These are phyloP conservation scores for Neoscytalidium dimidiatum DNA, from an alignment of 2,329 filamentous ascomycete species.

Conservation along the genomic window DNA sequence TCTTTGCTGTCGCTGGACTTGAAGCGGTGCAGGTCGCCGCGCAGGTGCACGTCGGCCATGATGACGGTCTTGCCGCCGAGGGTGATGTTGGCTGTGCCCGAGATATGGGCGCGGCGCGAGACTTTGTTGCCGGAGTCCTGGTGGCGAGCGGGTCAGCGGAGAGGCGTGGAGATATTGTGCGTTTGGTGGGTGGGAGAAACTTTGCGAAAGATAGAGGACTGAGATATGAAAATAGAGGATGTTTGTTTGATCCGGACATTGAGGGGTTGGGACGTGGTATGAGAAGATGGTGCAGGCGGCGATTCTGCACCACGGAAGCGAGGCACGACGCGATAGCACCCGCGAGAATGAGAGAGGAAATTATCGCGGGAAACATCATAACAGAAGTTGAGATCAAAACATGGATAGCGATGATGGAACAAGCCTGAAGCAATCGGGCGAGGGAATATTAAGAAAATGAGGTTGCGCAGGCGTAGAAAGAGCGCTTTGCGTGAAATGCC, in stretches of 20 bases:
- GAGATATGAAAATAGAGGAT: too few relatives aligned
- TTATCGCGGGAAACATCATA: too few relatives aligned
- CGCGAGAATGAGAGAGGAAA: too few relatives aligned
- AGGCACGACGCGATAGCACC: too few relatives aligned
- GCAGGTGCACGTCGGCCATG: conserved; percentile 90
- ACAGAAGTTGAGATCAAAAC: too few relatives aligned
- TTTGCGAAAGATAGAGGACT: background rate
- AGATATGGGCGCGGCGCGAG: conserved; percentile 84
- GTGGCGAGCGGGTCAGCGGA: conserved; percentile 1
- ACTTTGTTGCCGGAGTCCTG: conserved; percentile 99
- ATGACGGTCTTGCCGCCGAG: conserved; percentile 93
- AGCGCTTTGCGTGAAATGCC: background rate
- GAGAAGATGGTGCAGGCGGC: too few relatives aligned
- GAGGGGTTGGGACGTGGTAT: too few relatives aligned
- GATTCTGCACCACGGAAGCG: too few relatives aligned
- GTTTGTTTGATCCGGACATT: too few relatives aligned
- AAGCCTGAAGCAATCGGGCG: too few relatives aligned
- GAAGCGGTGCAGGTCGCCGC: conserved; percentile 75
- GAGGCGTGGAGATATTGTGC: background rate
- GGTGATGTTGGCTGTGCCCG: conserved; percentile 97
- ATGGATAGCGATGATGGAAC: too few relatives aligned
- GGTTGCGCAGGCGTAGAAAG: background rate
- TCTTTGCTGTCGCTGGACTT: conserved; percentile 33
- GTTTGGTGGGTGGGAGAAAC: background rate
- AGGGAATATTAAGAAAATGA: background rate